Evolutionary conservation across 2,329 filamentous ascomycete species (phyloP).

Genomic region (Pseudohalonectria lignicola): DNA sequence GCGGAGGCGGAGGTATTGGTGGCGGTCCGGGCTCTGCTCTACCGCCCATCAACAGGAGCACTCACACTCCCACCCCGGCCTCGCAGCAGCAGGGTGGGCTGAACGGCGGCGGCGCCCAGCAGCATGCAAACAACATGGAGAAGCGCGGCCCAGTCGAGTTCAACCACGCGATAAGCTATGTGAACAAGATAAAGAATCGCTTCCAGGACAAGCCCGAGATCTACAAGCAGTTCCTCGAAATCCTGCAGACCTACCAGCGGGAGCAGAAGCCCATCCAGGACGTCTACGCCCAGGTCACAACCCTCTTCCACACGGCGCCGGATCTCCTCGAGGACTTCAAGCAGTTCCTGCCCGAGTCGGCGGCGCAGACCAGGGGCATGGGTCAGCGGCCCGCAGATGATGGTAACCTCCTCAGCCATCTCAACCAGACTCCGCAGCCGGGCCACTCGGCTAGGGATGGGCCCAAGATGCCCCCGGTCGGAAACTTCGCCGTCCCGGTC

Average conservation of each 20-base stretch:
- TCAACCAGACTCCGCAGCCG: slow-evolving; percentile 45
- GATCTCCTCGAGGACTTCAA: slow-evolving; percentile 98
- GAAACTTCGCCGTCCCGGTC: slow-evolving; percentile 76
- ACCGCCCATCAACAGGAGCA: slow-evolving; percentile 23
- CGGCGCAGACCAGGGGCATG: slow-evolving; percentile 46
- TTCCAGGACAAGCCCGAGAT: slow-evolving; percentile 96
- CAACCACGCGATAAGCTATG: slow-evolving; percentile 98
- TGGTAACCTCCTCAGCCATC: slow-evolving; percentile 33
- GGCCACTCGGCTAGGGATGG: slow-evolving; percentile 38
- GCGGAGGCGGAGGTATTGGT: slow-evolving; percentile 13
- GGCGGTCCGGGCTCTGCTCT: slow-evolving; percentile 1
- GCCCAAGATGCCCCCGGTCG: slow-evolving; percentile 83
- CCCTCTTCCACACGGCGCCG: slow-evolving; percentile 82
- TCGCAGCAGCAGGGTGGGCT: slow-evolving; percentile 33
- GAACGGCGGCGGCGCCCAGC: slow-evolving; percentile 48
- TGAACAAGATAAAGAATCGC: slow-evolving; percentile 99
- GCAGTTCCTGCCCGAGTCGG: slow-evolving; percentile 90
- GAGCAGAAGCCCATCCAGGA: slow-evolving; percentile 98
- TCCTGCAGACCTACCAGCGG: slow-evolving; percentile 93
- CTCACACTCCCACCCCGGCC: slow-evolving; percentile 48
- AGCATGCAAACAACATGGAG: slow-evolving; percentile 49
- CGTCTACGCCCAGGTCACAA: slow-evolving; percentile 94
- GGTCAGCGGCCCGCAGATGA: slow-evolving; percentile 56
- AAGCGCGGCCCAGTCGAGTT: slow-evolving; percentile 95
- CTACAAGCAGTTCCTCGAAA: slow-evolving; percentile 98